These are phyloP conservation scores for Linderina pennispora DNA, from an alignment of 192 early-diverging fungal species.

Conservation along the genomic window DNA sequence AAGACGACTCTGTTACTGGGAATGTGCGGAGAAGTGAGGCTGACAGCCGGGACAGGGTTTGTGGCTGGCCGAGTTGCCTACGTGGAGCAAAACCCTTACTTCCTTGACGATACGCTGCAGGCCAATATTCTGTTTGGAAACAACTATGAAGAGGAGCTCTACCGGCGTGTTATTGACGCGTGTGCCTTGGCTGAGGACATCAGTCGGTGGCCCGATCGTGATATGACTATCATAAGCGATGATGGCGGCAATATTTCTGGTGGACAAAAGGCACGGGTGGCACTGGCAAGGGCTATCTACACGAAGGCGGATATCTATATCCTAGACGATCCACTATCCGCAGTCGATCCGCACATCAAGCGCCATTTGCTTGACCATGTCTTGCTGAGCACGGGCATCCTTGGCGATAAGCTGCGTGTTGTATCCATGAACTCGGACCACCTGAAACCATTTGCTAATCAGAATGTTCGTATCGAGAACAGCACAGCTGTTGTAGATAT, in stretches of 20 bases:
- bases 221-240: conserved; percentile 65
- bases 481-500: conserved; percentile 25
- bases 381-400: conserved; percentile 45
- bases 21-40: conserved; percentile 49
- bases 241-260: conserved; percentile 66
- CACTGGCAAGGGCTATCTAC: conserved; percentile 60
- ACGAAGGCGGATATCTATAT: conserved; percentile 60
- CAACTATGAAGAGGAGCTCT: conserved; percentile 48
- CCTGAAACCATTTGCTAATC: conserved; percentile 12
- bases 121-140: conserved; percentile 80
- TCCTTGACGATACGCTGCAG: conserved; percentile 53
- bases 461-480: conserved; percentile 9
- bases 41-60: conserved; percentile 21
- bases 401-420: conserved; percentile 47
- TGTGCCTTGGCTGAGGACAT: conserved; percentile 63
- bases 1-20: conserved; percentile 58
- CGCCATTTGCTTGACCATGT: conserved; percentile 59
- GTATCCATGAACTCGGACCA: conserved; percentile 28
- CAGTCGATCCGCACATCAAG: conserved; percentile 60
- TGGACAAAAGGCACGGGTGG: conserved; percentile 64
- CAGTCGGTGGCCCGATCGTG: conserved; percentile 52
- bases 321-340: conserved; percentile 66
- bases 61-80: conserved; percentile 16
- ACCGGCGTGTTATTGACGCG: conserved; percentile 54
- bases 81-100: conserved; percentile 18